phyloP scores from a whole-genome alignment of 306 rosid species.

The Quercus robur region DNA sequence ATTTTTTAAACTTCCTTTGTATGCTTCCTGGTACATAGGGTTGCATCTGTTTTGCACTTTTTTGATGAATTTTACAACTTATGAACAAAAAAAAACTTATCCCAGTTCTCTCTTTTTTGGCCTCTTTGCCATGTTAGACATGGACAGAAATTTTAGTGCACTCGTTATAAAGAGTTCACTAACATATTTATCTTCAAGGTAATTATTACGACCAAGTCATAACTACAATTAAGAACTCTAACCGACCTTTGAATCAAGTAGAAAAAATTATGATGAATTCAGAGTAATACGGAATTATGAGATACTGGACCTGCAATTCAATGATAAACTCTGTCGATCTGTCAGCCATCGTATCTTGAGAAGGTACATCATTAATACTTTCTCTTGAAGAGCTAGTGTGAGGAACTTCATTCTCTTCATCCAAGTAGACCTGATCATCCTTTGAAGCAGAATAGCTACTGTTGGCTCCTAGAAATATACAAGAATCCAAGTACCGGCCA shows the following conservation, averaged over 20 bases:
- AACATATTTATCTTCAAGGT: not conserved
- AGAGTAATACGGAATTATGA: not conserved
- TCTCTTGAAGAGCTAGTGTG: constrained; percentile 29
- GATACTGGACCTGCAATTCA: constrained; percentile 73
- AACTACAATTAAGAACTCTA: not conserved
- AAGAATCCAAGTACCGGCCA: constrained; percentile 80
- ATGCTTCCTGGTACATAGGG: no score
- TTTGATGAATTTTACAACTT: no score
- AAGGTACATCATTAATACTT: constrained; percentile 32
- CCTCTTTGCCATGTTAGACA: not conserved
- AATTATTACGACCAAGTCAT: not conserved
- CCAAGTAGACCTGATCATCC: constrained; percentile 69
- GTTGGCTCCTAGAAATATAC: constrained; percentile 78
- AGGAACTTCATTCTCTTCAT: constrained; percentile 41
- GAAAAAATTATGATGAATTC: not conserved
- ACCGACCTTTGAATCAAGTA: not conserved
- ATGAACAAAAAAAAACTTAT: not conserved
- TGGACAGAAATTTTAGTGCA: not conserved
- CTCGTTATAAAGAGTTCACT: not conserved
- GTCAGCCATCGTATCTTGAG: constrained; percentile 33
- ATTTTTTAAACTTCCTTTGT: no score
- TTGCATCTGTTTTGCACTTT: not conserved
- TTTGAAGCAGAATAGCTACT: constrained; percentile 77
- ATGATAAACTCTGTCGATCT: constrained; percentile 53
- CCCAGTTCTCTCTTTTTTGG: not conserved